These are phyloP conservation scores for Russula brevipes DNA, from an alignment of 768 basidiomycete species.

Conservation along the genomic window DNA sequence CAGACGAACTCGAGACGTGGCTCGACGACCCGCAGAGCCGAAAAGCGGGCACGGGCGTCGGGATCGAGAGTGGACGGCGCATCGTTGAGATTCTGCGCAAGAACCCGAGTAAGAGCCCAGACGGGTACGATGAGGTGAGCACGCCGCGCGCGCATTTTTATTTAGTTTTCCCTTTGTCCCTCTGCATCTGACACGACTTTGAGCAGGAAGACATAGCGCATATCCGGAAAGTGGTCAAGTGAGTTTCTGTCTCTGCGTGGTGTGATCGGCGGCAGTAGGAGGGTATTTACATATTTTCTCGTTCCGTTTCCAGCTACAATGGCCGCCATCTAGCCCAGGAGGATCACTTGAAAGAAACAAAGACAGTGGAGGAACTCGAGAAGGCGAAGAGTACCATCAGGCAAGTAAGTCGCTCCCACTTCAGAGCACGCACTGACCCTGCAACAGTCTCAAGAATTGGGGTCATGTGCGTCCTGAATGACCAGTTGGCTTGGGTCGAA, in stretches of 20 bases:
- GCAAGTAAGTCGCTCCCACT: conserved; percentile 22
- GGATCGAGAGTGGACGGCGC: conserved; percentile 33
- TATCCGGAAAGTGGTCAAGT: conserved; percentile 35
- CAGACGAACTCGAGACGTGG: conserved; percentile 34
- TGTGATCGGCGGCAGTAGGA: not conserved
- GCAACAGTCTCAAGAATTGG: conserved; percentile 32
- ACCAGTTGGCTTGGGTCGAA: no score
- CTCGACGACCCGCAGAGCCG: conserved; percentile 32
- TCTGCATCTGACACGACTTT: not conserved
- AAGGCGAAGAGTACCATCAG: conserved; percentile 34
- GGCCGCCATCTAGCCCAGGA: conserved; percentile 34
- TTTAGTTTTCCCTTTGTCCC: not conserved
- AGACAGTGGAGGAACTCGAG: conserved; percentile 31
- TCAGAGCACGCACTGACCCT: not conserved
- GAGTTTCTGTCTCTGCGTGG: not conserved
- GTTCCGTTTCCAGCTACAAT: conserved; percentile 26
- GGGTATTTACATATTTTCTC: not conserved
- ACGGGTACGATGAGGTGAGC: conserved; percentile 31
- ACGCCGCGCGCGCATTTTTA: not conserved
- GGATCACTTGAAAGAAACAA: conserved; percentile 32
- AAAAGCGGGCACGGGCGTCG: conserved; percentile 33
- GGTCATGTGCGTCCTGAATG: conserved; percentile 30
- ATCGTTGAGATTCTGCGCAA: conserved; percentile 34
- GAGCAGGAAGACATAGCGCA: conserved; percentile 32
- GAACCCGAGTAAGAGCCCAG: conserved; percentile 32